A percentile compares a stretch with the other conserved stretches of the same genome.
Conservation (phyloP, 75 land plant genomes). For the Pseudotsuga menziesii region DNA sequence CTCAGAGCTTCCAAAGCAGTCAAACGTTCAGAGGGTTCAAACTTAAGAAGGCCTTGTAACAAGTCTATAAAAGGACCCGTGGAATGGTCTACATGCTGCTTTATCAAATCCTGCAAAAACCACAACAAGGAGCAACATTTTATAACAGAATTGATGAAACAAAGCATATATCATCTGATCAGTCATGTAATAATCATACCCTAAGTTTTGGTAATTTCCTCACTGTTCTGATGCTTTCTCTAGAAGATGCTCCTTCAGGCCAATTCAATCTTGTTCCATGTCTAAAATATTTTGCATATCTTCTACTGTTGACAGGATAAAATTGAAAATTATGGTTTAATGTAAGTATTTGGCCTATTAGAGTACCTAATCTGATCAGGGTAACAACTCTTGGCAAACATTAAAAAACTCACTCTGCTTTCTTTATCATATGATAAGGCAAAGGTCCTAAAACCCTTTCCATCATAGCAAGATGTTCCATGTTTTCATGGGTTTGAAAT, state of each 20-base stretch:
- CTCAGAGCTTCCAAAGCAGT: conserved; percentile 42
- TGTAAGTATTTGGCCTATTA: neutral
- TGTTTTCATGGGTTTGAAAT: conserved; percentile 80
- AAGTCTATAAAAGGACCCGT: conserved; percentile 37
- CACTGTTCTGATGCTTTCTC: neutral
- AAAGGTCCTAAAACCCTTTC: conserved; percentile 67
- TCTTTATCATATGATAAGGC: conserved; percentile 58
- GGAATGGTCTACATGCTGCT: conserved; percentile 46
- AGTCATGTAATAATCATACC: neutral
- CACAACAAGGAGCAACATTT: neutral
- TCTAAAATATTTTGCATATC: neutral
- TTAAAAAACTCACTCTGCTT: conserved; percentile 46
- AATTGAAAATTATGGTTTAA: neutral
- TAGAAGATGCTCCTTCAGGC: neutral
- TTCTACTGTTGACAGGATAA: neutral
- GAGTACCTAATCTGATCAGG: neutral
- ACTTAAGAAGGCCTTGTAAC: conserved; percentile 41
- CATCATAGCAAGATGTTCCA: conserved; percentile 91
- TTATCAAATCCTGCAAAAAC: conserved; percentile 29
- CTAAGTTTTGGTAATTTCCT: neutral
- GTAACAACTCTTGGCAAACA: neutral
- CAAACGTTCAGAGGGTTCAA: conserved; percentile 39
- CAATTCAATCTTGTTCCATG: neutral
- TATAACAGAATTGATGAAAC: neutral
- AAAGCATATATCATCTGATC: neutral